phyloP scores from a whole-genome alignment of 1,284 basidiomycete species.

The Thelephora terrestris region DNA sequence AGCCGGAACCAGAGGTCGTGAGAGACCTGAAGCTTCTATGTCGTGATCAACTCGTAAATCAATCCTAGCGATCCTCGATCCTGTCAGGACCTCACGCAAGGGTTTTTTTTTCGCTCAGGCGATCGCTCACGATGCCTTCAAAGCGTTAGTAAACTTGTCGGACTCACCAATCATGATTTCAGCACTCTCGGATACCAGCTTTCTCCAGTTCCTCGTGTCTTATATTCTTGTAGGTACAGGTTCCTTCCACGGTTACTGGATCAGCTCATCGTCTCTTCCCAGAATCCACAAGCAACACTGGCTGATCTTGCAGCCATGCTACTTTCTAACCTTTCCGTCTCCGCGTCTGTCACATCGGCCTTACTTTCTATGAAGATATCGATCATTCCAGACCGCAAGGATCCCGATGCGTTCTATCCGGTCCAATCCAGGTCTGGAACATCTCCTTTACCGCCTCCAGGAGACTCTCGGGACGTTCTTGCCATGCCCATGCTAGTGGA shows the following conservation, averaged over 20 bases:
- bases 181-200: slow-evolving; percentile 65
- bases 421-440: slow-evolving; percentile 67
- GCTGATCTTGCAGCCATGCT: slow-evolving; percentile 96
- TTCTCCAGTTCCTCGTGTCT: slow-evolving; percentile 78
- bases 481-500: slow-evolving; percentile 76
- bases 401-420: slow-evolving; percentile 47
- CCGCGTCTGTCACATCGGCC: slow-evolving; percentile 57
- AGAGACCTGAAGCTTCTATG: slow-evolving; percentile 78
- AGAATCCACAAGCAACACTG: slow-evolving; percentile 85
- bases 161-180: slow-evolving; percentile 70
- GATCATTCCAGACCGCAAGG: slow-evolving; percentile 42
- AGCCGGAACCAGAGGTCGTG: slow-evolving; percentile 60
- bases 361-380: slow-evolving; percentile 63
- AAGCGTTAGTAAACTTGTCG: slow-evolving; percentile 89
- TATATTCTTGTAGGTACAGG: slow-evolving; percentile 76
- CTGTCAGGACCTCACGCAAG: slow-evolving; percentile 3
- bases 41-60: slow-evolving; percentile 69
- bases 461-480: slow-evolving; percentile 41
- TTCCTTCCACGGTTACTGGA: not conserved
- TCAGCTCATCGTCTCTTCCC: not conserved
- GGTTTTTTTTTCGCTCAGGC: slow-evolving; percentile 36
- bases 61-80: slow-evolving; percentile 2
- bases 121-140: slow-evolving; percentile 92
- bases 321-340: slow-evolving; percentile 86
- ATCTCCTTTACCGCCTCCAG: slow-evolving; percentile 51